Evolutionary conservation across 202 grass and related monocot species (phyloP).

Genomic region (Schoenoplectus triqueter): DNA sequence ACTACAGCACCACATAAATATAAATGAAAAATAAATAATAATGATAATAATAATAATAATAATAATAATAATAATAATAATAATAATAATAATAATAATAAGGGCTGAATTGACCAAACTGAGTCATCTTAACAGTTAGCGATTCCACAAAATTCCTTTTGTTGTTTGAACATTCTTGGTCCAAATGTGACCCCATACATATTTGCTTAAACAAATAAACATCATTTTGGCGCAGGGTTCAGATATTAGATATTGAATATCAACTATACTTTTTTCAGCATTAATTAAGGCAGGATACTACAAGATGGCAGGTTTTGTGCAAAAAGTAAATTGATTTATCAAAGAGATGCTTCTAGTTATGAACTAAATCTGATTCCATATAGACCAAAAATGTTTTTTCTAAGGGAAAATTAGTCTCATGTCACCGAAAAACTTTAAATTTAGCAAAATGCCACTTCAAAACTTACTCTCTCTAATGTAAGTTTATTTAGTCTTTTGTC

Average conservation of each 20-base stretch:
- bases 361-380: background rate
- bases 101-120: background rate
- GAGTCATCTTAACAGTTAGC: background rate
- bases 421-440: too few relatives aligned
- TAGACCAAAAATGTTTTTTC: background rate
- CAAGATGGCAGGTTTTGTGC: background rate
- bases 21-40: background rate
- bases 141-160: conserved; percentile 7
- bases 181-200: background rate
- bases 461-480: too few relatives aligned
- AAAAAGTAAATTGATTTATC: background rate
- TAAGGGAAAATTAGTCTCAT: too few relatives aligned
- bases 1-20: background rate
- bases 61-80: too few relatives aligned
- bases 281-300: background rate
- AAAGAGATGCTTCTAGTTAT: background rate
- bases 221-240: background rate
- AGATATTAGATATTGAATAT: background rate
- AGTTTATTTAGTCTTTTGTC: too few relatives aligned
- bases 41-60: too few relatives aligned
- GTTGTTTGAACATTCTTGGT: background rate
- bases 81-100: too few relatives aligned
- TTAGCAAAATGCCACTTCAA: too few relatives aligned
- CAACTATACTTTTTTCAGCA: background rate
- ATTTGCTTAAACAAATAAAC: background rate